Evolutionary conservation across 805 yeast genomes (phyloP), one percentile per base, ranked within the genome.

Genomic region (Wickerhamiella qilinensis): DNA sequence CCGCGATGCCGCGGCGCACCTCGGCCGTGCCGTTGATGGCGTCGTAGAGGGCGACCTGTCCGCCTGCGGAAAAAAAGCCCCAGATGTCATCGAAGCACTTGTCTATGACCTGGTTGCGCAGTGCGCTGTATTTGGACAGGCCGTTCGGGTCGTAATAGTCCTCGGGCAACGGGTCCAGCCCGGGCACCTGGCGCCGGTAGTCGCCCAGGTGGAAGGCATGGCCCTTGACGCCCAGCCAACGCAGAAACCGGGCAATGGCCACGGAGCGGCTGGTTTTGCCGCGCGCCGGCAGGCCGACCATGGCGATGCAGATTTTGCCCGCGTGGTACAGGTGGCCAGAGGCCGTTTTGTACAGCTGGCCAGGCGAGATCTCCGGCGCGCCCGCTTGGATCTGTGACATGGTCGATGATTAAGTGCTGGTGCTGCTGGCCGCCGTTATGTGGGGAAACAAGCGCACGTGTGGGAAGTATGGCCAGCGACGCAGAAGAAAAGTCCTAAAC

Each of bases 221-320:
- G 1, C 95, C 77, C 52, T 81, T 77, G 17, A 91, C 97, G 4
- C 98, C 98, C 33, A 91, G 64, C 98, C 98, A 91, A 50, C 96
- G 70, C 47, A 93, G 65, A 57, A 86, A 91, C 42, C 98, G 70
- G 3, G 95, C 84, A 46, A 91, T 67, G 12, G 94, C 77, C 30
- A 88, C 96, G 4, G 95, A 79, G 37, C 88, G 65, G 55, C 85
- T 84, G 1, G 98, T 91, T 56, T 91, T 91, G 2, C 97, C 96
- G 35, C 97, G 69, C 1, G 95, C 97, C 2, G 98, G 97, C 43
- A 86, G 65, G 0, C 98, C 98, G 3, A 82, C 88, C 47, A 91
- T 67, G 3, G 80, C 83, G 38, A 91, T 78, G 49, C 93, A 74
- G 33, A 91, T 75, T 50, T 83, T 81, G 3, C 98, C 98, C 3